These are phyloP conservation scores for Poa annua DNA, from an alignment of 176 grass and related monocot species.

Conservation along the genomic window DNA sequence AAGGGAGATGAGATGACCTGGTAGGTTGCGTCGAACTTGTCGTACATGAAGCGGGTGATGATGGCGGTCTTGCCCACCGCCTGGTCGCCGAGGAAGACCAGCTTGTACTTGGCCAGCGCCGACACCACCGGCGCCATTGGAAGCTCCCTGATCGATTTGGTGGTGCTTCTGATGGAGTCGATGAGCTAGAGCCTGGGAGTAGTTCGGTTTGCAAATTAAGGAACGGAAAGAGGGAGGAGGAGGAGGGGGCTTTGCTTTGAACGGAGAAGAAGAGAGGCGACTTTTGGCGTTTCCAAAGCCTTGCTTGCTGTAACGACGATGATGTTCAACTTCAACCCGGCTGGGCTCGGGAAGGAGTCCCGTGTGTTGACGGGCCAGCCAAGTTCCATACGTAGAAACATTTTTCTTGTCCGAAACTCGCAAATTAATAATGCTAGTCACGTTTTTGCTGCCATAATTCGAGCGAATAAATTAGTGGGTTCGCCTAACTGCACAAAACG, in stretches of 20 bases:
- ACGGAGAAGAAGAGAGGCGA: conserved; percentile 42
- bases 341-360: not conserved
- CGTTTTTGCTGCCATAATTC: not conserved
- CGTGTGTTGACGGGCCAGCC: not conserved
- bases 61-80: conserved; percentile 80
- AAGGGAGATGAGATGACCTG: conserved; percentile 44
- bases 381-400: not conserved
- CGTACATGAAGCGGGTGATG: conserved; percentile 94
- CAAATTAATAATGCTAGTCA: not conserved
- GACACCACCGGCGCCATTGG: conserved; percentile 58
- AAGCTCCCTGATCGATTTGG: not conserved
- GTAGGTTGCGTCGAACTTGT: conserved; percentile 85
- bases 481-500: not conserved
- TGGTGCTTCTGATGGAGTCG: conserved; percentile 1
- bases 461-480: not conserved
- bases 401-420: not conserved
- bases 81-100: conserved; percentile 89
- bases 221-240: not conserved
- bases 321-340: not conserved
- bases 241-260: conserved; percentile 42
- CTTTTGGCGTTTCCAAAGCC: conserved; percentile 47
- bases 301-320: not conserved
- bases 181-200: not conserved
- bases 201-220: not conserved
- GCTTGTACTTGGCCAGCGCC: conserved; percentile 80